Evolutionary conservation across 441 rosid species (phyloP).

Genomic region (Aquilaria agallochum): DNA sequence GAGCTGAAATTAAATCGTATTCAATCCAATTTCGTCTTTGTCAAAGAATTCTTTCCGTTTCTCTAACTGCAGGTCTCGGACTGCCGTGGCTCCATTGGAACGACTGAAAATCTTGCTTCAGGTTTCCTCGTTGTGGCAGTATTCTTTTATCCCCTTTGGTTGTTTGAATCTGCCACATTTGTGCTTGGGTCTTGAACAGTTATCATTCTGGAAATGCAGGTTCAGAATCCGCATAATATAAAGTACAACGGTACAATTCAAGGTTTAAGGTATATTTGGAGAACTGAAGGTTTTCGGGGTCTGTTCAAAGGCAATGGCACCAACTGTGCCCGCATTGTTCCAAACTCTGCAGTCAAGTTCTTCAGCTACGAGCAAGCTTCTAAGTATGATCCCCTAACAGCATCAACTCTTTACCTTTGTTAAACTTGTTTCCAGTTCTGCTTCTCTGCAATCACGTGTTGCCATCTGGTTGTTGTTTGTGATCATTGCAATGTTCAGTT

Average conservation of each 20-base stretch:
- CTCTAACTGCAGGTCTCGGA: slow-evolving; percentile 50
- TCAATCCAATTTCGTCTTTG: no score
- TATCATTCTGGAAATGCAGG: slow-evolving; percentile 34
- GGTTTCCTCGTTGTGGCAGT: slow-evolving; percentile 19
- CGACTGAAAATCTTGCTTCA: slow-evolving; percentile 85
- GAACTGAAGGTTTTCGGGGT: slow-evolving; percentile 90
- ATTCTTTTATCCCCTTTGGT: neutral
- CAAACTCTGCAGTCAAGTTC: slow-evolving; percentile 95
- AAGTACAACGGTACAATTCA: slow-evolving; percentile 91
- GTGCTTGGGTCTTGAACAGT: no score
- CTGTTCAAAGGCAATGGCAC: slow-evolving; percentile 93
- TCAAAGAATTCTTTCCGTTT: no score
- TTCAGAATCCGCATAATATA: slow-evolving; percentile 87
- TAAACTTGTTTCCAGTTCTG: no score
- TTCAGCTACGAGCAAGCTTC: slow-evolving; percentile 98
- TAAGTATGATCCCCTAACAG: slow-evolving; percentile 29
- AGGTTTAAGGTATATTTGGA: slow-evolving; percentile 92
- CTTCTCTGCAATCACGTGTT: no score
- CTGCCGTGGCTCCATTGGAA: slow-evolving; percentile 83
- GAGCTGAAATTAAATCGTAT: no score
- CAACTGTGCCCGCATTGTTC: slow-evolving; percentile 93
- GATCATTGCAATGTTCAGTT: no score
- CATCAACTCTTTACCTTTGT: no score
- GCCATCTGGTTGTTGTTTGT: no score
- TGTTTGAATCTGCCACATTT: neutral